Conservation (phyloP, 2,329 filamentous ascomycete genomes). For the Cladosporium sp. region DNA sequence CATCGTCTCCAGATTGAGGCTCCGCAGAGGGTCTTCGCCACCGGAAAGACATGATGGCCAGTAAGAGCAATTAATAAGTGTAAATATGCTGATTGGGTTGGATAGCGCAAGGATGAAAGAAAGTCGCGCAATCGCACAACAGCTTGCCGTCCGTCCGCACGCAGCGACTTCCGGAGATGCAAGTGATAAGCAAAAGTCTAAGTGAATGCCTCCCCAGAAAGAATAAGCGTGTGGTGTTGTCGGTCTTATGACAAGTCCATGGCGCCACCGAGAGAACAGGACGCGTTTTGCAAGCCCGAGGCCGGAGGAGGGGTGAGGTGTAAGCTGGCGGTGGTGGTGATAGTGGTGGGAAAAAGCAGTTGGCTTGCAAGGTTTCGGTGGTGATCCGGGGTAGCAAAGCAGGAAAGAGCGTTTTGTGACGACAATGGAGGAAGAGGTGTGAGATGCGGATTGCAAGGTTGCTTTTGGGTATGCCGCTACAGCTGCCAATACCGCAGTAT, state of each 20-base stretch:
- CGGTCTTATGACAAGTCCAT: slow-evolving; percentile 7
- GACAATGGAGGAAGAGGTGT: background rate
- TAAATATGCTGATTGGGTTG: background rate
- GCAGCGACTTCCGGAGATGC: slow-evolving; percentile 1
- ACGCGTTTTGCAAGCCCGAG: background rate
- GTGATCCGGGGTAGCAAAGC: background rate
- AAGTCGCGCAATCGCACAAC: slow-evolving; percentile 18
- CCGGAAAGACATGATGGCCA: slow-evolving; percentile 24
- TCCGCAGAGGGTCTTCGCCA: slow-evolving; percentile 23
- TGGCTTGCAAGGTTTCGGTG: background rate
- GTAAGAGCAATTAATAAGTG: slow-evolving; percentile 22
- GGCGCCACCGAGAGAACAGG: background rate
- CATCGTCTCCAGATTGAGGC: slow-evolving; percentile 27
- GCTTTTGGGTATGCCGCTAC: background rate
- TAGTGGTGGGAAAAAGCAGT: background rate
- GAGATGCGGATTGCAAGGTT: background rate
- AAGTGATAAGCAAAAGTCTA: slow-evolving; percentile 3
- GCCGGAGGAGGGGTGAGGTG: background rate
- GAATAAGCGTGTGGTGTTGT: background rate
- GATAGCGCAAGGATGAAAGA: slow-evolving; percentile 10
- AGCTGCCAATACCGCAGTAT: background rate
- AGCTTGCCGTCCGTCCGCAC: slow-evolving; percentile 1
- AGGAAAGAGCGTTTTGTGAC: slow-evolving; percentile 1
- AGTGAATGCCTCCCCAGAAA: slow-evolving; percentile 2
- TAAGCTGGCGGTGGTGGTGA: background rate